Evolutionary conservation across 768 basidiomycete species (phyloP), one percentile per base, ranked within the genome.

Genomic region (Trametes sanguinea): DNA sequence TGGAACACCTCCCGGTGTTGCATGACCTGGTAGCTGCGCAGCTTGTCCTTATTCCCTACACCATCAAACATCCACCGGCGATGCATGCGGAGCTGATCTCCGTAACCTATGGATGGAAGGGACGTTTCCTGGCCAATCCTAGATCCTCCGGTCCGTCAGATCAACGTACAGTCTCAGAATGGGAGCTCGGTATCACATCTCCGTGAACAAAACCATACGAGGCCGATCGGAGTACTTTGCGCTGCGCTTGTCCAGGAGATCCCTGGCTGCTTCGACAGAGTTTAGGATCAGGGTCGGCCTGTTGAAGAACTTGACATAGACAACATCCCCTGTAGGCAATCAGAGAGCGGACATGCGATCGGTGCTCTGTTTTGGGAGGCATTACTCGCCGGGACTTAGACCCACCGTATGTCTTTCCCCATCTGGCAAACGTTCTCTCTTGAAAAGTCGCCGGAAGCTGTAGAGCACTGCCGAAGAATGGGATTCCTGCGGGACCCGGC

Each of bases 241-340:
- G 30, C 69, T 65, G 10, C 67, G 61, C 54, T 69, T 70, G 6
- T 73, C 70, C 37, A 73, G 42, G 17, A 71, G 63, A 22, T 72
- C 72, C 10, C 39, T 22, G 2, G 69, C 70, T 5, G 57, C 64
- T 13, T 69, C 45, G 11, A 56, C n/a, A 3, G 67, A 67, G 55
- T 69, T 71, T 33, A 73, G 43, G 17, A 73, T 47, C 11, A 72
- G 45, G n/a, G 60, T 46, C 2, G 65, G 57, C 30, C 52, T 57
- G 14, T 48, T 42, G 14, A 71, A 54, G 16, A 69, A 11, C 2
- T 46, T 30, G 27, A 63, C 48, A 22, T 57, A 67, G 22, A 68
- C 50, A 4, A 71, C 40, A 22, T 69, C 65, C 5, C 70, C 70
- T 68, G 37, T 7, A 16, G 4, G 40, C 22, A 22, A 22, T 22